These are phyloP conservation scores for Cryptosporidium ubiquitum DNA, from an alignment of 169 alveolate species.

Conservation along the genomic window DNA sequence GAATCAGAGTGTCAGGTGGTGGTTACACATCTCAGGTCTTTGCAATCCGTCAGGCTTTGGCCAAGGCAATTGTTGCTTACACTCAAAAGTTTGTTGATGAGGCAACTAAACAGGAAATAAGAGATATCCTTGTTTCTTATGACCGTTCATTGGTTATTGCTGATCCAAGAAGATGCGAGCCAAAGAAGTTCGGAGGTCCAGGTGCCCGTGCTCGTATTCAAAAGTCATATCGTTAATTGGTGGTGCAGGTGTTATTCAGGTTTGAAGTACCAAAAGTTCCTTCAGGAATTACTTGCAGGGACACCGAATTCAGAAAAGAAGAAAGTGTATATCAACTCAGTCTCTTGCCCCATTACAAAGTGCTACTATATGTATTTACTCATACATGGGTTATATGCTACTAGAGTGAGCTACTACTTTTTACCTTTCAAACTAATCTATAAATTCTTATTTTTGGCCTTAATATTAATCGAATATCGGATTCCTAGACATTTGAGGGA, in stretches of 20 bases:
- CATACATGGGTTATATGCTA: neutral
- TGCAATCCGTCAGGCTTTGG: constrained; percentile 97
- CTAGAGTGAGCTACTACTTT: neutral
- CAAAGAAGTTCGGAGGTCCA: constrained; percentile 99
- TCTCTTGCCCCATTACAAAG: neutral
- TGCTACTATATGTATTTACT: neutral
- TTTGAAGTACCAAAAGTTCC: neutral
- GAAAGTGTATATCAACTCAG: neutral
- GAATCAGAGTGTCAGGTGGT: constrained; percentile 99
- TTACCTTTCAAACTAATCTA: neutral
- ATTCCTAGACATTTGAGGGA: neutral
- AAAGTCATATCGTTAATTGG: constrained; percentile 96
- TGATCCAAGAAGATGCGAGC: constrained; percentile 99
- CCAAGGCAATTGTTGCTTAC: constrained; percentile 98
- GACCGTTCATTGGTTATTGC: constrained; percentile 99
- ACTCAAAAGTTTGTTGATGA: constrained; percentile 96
- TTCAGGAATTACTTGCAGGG: neutral
- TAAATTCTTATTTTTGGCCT: neutral
- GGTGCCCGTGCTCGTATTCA: constrained; percentile 99
- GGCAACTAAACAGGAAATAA: constrained; percentile 92
- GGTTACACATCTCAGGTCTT: constrained; percentile 97
- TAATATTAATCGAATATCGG: neutral
- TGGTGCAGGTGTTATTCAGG: neutral
- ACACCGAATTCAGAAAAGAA: neutral
- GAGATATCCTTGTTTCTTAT: constrained; percentile 95